phyloP scores from a whole-genome alignment of 2,329 filamentous ascomycete genomes.

The Cryoendolithus antarcticus region DNA sequence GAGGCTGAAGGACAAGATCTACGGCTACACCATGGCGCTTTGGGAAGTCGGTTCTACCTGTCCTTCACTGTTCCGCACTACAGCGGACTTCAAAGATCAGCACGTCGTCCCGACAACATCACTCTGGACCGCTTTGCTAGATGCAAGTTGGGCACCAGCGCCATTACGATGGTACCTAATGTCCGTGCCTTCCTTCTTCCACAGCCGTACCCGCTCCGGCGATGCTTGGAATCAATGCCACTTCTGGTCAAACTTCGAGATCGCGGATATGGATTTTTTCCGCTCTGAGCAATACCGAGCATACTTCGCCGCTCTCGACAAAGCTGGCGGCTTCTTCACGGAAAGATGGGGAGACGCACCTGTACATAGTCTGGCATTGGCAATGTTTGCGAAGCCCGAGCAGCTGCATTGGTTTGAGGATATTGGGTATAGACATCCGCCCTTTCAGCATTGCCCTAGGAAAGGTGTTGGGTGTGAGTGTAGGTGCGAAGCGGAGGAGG shows the following conservation, averaged over 20 bases:
- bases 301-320: slow-evolving; percentile 41
- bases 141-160: slow-evolving; percentile 8
- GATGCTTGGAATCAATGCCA: slow-evolving; percentile 39
- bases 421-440: slow-evolving; percentile 16
- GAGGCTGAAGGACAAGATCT: slow-evolving; percentile 23
- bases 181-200: neutral
- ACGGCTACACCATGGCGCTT: slow-evolving; percentile 41
- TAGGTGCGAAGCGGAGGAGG: too few relatives aligned
- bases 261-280: slow-evolving; percentile 38
- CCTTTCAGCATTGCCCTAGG: slow-evolving; percentile 5
- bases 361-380: slow-evolving; percentile 43
- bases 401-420: slow-evolving; percentile 41
- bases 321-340: slow-evolving; percentile 37
- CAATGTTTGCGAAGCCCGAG: slow-evolving; percentile 40
- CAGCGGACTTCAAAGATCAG: slow-evolving; percentile 27
- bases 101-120: slow-evolving; percentile 20
- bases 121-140: slow-evolving; percentile 8
- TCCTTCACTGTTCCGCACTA: slow-evolving; percentile 34
- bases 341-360: slow-evolving; percentile 37
- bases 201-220: slow-evolving; percentile 9
- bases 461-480: slow-evolving; percentile 4
- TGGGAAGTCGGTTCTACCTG: slow-evolving; percentile 34
- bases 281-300: slow-evolving; percentile 34
- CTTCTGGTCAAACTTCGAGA: slow-evolving; percentile 43
- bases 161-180: slow-evolving; percentile 31